Evolutionary conservation across 208 protist species (phyloP).

Genomic region (Crithidia acanthocephali): DNA sequence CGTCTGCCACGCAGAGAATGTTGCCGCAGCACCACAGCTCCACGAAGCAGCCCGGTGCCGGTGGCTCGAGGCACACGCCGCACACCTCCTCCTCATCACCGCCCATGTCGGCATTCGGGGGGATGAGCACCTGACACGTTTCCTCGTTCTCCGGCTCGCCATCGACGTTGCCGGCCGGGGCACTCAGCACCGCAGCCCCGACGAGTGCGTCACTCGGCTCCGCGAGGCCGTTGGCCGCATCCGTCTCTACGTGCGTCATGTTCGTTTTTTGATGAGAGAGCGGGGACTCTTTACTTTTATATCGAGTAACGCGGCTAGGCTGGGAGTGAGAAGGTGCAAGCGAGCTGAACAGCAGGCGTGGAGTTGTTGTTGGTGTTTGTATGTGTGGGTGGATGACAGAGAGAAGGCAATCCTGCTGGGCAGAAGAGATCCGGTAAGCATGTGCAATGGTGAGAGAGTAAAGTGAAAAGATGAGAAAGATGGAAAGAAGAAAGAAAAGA

Average conservation of each 20-base stretch:
- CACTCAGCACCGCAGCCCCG: constrained; percentile 30
- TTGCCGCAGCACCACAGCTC: constrained; percentile 88
- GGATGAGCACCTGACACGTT: constrained; percentile 35
- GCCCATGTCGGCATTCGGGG: constrained; percentile 29
- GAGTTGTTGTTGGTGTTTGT: too few species aligned
- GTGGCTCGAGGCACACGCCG: constrained; percentile 83
- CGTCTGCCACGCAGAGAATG: constrained; percentile 79
- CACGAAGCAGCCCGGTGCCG: constrained; percentile 56
- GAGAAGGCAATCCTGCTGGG: too few species aligned
- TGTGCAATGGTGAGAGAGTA: neutral
- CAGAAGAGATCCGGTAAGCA: neutral
- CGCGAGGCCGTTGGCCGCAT: constrained; percentile 21
- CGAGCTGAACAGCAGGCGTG: too few species aligned
- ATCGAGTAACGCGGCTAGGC: too few species aligned
- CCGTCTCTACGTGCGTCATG: constrained; percentile 25
- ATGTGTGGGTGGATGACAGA: too few species aligned
- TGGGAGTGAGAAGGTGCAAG: too few species aligned
- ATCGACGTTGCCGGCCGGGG: constrained; percentile 20
- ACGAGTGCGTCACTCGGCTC: constrained; percentile 19
- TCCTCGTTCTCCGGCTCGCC: constrained; percentile 33
- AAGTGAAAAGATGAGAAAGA: neutral
- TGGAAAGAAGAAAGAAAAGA: neutral
- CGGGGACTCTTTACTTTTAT: neutral
- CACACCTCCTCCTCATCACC: constrained; percentile 78
- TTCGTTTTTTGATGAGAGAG: neutral